Percentiles rank a stretch among this genome's conserved stretches.
Conservation (phyloP, 2,329 filamentous ascomycete genomes). For the Hypoxylon sp. region DNA sequence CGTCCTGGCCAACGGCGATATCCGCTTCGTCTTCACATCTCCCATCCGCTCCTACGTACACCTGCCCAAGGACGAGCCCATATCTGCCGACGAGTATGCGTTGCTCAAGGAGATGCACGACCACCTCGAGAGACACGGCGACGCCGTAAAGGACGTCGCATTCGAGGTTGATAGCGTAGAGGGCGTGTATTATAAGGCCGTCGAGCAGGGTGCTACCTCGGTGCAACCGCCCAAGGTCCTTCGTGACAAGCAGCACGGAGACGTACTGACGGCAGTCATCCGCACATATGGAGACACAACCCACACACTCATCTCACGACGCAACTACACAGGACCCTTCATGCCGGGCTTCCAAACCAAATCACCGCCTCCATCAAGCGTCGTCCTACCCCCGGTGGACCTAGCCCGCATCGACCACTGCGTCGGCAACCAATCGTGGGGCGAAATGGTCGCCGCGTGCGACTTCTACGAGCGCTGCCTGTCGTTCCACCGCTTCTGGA, state of each 20-base stretch:
- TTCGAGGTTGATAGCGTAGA: slow-evolving; percentile 94
- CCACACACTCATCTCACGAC: slow-evolving; percentile 87
- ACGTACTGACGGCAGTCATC: slow-evolving; percentile 83
- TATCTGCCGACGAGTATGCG: slow-evolving; percentile 73
- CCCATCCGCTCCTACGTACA: slow-evolving; percentile 76
- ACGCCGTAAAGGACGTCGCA: slow-evolving; percentile 94
- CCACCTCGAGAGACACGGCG: slow-evolving; percentile 89
- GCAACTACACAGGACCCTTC: slow-evolving; percentile 80
- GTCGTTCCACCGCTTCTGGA: slow-evolving; percentile 97
- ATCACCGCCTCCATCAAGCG: slow-evolving; percentile 56
- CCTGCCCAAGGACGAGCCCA: slow-evolving; percentile 72
- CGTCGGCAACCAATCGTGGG: slow-evolving; percentile 97
- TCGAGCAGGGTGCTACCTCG: slow-evolving; percentile 73
- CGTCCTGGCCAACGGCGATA: slow-evolving; percentile 81
- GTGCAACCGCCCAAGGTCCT: slow-evolving; percentile 72
- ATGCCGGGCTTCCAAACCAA: slow-evolving; percentile 83
- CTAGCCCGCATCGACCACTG: slow-evolving; percentile 92
- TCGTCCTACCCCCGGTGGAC: slow-evolving; percentile 72
- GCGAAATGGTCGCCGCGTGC: slow-evolving; percentile 81
- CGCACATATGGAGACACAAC: slow-evolving; percentile 96
- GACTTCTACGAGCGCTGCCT: slow-evolving; percentile 88
- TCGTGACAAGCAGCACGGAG: slow-evolving; percentile 73
- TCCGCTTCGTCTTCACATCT: slow-evolving; percentile 88
- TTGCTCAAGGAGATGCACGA: slow-evolving; percentile 82
- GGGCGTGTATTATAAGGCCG: slow-evolving; percentile 81